Base-by-base conservation (phyloP, 768 basidiomycete genomes). In the Collybiopsis luxurians region DNA sequence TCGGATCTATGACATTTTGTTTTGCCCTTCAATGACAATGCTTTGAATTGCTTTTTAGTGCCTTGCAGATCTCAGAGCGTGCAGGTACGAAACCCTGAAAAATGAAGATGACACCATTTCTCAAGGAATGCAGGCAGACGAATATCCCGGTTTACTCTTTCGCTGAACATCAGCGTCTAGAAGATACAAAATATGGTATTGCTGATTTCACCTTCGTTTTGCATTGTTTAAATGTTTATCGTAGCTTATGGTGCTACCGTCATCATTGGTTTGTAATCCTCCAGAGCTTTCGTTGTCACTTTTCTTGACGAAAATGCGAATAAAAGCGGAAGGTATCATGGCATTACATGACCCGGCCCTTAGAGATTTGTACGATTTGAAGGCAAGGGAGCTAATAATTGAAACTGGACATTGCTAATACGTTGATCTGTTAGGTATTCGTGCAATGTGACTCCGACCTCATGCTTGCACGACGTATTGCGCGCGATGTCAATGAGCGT, bases 141-240 rank as follows among this genome's bases (percentile, higher is more conserved):
- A 90, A 96, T 71, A 92, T 98, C 58, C 96, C 97, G 0, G 83
- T 96, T 6, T 99, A 99, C 70, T 96, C 94, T 0, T 99, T 99
- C 71, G 78, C 83, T 24, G 79, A 90, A 60, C 97, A 99, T 71
- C 94, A 97, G 68, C 78, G 92, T 57, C 67, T 88, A 26, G 72
- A 81, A 13, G 88, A 92, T 62, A 86, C 80, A 27, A 90, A 93
- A 68, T 95, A 97, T 71, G 75, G 50, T 51, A 21, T 21, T 27
- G 4, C 31, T 51, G 9, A 51, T 23, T 26, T 23, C 36, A 4
- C 11, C 10, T 39, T 36, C 4, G 27, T 7, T 31, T 27, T 13
- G 15, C 13, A 39, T 51, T n/a, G 17, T 39, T 23, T 27, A 39
- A 51, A 1, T 1, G 1, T 19, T 23, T 17, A 10, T 51, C 26